Base-by-base conservation (phyloP, 208 protist genomes). In the Trypanosoma scelopori region DNA sequence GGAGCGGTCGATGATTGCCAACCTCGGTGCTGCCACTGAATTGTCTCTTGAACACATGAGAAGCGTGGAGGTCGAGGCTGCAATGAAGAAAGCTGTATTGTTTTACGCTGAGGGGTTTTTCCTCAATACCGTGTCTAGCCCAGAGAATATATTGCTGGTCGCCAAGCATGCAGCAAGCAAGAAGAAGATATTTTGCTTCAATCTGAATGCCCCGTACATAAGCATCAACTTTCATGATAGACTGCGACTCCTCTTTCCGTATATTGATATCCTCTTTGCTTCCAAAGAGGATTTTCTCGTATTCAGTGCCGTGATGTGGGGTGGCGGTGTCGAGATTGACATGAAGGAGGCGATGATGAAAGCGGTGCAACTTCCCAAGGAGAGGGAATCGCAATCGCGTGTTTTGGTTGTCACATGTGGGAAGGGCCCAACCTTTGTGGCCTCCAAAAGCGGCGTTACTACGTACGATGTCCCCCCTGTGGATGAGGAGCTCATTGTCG, bases 121-220 rank as follows among this genome's bases (percentile, higher is more conserved):
- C 62, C 71, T 98, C 41, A 92, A 94, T 74, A 98, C 97, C 45
- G 91, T 93, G 35, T 96, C 87, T n/a, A 86, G 87, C 46, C 87
- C 93, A 4, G 69, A 89, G n/a, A 87, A 84, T 69, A 74, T 85
- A n/a, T 77, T 75, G 45, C 83, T 41, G 6, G 71, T 92, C 41
- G 88, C 81, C 45, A 75, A 95, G 69, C 93, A 98, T 69, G 84
- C 87, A 20, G 65, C 82, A 43, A 72, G 89, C 56, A 76, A 76
- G 46, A 82, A 90, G 61, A 98, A 99, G 82, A 69, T 92, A 32
- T 96, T 97, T 68, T 85, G 74, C 50, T 89, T 98, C 72, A 98
- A 98, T 88, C 74, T 98, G 9, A 89, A 88, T 46, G 98, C 98
- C 11, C 95, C 95, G 48, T 99, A 98, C 82, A 71, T 99, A 55